Base-by-base conservation (phyloP, 208 protist species). In the Leishmania amazonensis region DNA sequence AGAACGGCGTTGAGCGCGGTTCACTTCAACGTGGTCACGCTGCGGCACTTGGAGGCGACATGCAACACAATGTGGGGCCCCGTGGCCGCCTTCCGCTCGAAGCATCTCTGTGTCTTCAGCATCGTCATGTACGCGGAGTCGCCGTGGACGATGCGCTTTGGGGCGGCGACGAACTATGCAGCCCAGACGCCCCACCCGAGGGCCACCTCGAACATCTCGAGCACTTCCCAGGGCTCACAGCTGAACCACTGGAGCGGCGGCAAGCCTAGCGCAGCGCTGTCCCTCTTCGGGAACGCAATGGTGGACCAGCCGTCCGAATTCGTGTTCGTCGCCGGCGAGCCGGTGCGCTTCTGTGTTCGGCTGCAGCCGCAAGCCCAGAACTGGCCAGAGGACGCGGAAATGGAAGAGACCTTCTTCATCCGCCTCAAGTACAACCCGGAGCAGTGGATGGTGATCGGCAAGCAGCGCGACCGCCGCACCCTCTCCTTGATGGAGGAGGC, bases 401-500 rank as follows among this genome's bases (percentile, higher is more conserved):
- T 88, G 54, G 89, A 94, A 78, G 89, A 95, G 80, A 90, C 92
- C 68, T 96, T 97, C 83, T 88, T 95, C n/a, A 89, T 97, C 38
- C 76, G 83, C 5, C 89, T 97, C 40, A 85, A 89, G 75, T 89
- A 84, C 70, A 88, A 95, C 79, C 80, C 92, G n/a, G 42, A 81
- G 71, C 81, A 91, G 83, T 97, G 94, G 93, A 89, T 95, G 85
- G 87, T 96, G 47, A 88, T 91, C n/a, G 94, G 94, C 42, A 93
- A 91, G 81, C 89, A 94, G 81, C 88, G 92, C 31, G 77, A 93
- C 64, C 92, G 90, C 7, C 88, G 84, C 15, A 87, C 83, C 38
- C 87, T 97, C 1, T 96, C 94, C 1, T 82, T 94, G 76, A 92
- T 92, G 90, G 90, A 96, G 35, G 88, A 93, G 45, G 81, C 85